A percentile compares a stretch with the other conserved stretches of the same genome.
Conservation (phyloP, 768 basidiomycete genomes). For the Boletus vinaceobasis region DNA sequence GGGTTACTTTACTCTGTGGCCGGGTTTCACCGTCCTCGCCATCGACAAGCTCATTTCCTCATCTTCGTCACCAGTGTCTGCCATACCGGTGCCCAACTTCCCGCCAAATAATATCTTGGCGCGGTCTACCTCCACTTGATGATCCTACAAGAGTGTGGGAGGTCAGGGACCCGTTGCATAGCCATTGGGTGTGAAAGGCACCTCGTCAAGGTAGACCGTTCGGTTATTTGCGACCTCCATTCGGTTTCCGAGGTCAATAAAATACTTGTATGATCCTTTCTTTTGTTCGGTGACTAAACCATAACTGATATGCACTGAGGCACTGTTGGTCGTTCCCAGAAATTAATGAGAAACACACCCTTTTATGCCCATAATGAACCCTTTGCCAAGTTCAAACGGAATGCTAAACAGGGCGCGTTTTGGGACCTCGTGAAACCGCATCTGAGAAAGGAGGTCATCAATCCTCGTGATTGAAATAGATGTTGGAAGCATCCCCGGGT, state of each 20-base stretch:
- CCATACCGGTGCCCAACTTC: conserved; percentile 35
- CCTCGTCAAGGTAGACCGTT: conserved; percentile 78
- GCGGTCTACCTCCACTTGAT: conserved; percentile 28
- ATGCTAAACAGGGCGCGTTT: conserved; percentile 82
- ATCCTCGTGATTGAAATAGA: conserved; percentile 76
- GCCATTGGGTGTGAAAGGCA: background rate
- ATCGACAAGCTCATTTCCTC: conserved; percentile 39
- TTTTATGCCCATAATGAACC: conserved; percentile 75
- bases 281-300: conserved; percentile 85
- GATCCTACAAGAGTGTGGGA: conserved; percentile 18
- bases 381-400: conserved; percentile 74
- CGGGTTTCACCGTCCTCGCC: conserved; percentile 45
- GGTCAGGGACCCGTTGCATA: background rate
- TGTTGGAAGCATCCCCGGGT: conserved; percentile 55
- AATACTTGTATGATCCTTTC: conserved; percentile 79
- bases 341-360: conserved; percentile 46
- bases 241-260: conserved; percentile 70
- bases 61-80: conserved; percentile 29
- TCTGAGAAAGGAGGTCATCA: conserved; percentile 73
- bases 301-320: conserved; percentile 52
- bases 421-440: conserved; percentile 77
- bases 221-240: conserved; percentile 73
- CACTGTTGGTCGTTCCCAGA: background rate
- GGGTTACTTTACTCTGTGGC: conserved; percentile 43
- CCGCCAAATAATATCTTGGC: conserved; percentile 30